phyloP scores from a whole-genome alignment of 495 filamentous ascomycete species.

The Podospora australis region DNA sequence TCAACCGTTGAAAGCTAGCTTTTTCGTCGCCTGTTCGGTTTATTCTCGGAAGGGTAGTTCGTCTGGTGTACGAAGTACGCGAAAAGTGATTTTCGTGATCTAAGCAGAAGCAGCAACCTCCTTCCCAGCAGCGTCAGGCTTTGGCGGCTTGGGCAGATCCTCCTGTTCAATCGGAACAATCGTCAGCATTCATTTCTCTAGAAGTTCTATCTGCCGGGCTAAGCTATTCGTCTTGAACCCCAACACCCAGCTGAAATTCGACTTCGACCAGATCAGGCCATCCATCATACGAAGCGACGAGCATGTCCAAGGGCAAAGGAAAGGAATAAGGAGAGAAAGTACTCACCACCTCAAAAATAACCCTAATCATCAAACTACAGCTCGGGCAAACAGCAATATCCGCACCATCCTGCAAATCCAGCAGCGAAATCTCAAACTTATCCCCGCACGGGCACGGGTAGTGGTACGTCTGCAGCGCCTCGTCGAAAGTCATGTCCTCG shows the following conservation, averaged over 20 bases:
- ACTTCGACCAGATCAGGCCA: not conserved
- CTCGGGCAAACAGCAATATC: slow-evolving; percentile 94
- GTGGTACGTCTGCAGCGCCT: slow-evolving; percentile 76
- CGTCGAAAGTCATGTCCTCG: slow-evolving; percentile 96
- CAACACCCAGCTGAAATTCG: too few relatives aligned
- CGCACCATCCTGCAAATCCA: slow-evolving; percentile 77
- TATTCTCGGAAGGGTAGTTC: too few relatives aligned
- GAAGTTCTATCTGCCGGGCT: too few relatives aligned
- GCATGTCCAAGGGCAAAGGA: too few relatives aligned
- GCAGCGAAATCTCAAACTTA: slow-evolving; percentile 86
- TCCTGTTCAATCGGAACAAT: slow-evolving; percentile 25
- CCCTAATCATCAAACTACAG: slow-evolving; percentile 90
- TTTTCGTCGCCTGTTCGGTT: too few relatives aligned
- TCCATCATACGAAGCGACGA: not conserved
- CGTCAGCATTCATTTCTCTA: too few relatives aligned
- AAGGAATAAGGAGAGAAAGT: too few relatives aligned
- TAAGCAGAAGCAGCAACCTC: slow-evolving; percentile 20
- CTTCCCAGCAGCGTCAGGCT: slow-evolving; percentile 1
- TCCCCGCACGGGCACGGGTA: slow-evolving; percentile 97
- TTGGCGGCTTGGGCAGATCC: slow-evolving; percentile 22
- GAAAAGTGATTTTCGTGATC: too few relatives aligned
- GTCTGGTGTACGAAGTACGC: too few relatives aligned
- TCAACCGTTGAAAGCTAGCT: too few relatives aligned
- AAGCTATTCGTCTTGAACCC: too few relatives aligned
- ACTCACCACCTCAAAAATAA: slow-evolving; percentile 84